Evolutionary conservation across 257 asterid genomes (phyloP), one percentile per base, ranked within the genome.

Genomic region (Craterostigma plantagineum): DNA sequence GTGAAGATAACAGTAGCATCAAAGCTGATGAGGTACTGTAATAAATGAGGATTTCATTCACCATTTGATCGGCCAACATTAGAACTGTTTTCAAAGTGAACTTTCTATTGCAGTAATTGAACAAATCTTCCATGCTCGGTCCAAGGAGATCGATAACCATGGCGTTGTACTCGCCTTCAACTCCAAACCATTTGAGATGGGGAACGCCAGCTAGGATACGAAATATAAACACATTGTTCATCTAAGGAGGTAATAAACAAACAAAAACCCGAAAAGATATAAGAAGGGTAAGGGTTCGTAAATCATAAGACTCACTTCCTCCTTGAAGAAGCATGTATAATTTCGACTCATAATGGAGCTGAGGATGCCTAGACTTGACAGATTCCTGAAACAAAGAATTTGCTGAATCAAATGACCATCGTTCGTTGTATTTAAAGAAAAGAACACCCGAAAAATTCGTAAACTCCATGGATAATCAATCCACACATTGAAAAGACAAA

Each of bases 311-410:
- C 96, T 75, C 63, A 85, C 94, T 77, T 81, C 94, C 94, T 59
- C 96, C 96, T 62, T 77, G 94, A 37, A 85, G 91, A 55, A 81
- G 80, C 92, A 77, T 64, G 58, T 81, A 85, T 50, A 81, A 66
- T 64, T 81, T 85, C 43, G 94, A 85, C 61, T 85, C 94, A 52
- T 85, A 85, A 62, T 85, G 96, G 64, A 85, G 96, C 60, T 85
- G 94, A 10, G 96, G 96, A 42, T 85, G 94, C 71, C 77, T 85
- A 42, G 94, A 77, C 69, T 85, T 85, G 42, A 68, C 78, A 53
- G 91, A 59, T 65, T 85, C 96, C 96, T 85, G 82, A 17, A 13
- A 64, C 30, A 23, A 23, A 23, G 30, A 23, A 23, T 6, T 23
- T 23, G 30, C 2, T 23, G 30, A 2, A 2, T 23, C 30, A 23